Base-by-base conservation (phyloP, 1,139 yeast genomes). In the Debaryomyces fabryi region DNA sequence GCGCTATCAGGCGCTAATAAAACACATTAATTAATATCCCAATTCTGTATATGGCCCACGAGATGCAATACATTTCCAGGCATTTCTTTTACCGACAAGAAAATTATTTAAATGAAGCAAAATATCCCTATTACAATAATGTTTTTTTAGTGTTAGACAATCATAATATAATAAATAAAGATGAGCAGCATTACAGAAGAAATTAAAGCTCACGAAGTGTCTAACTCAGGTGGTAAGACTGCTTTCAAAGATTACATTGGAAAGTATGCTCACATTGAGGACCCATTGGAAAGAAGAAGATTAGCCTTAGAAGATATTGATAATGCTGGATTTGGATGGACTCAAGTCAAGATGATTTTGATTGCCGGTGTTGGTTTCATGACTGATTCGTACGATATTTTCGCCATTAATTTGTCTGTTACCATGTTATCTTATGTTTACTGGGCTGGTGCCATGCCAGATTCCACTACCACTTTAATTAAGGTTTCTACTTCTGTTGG, bases 291-390 rank as follows among this genome's bases (percentile, higher is more conserved):
- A 72, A 85, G 96, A 77, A 85, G 96, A 75, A 82, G 96, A 74
- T 76, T 89, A 61, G 96, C 97, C 35, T 77, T 89, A 62, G 95
- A 88, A 68, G 89, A 88, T 65, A 88, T 90, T 58, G 97, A 90
- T 68, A 84, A 86, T 59, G 90, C 92, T 46, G 74, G 81, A 1
- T 90, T 90, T 60, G 91, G 96, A 49, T 87, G 95, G 96, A 86
- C 90, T 64, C 96, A 89, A 64, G 69, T 89, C 49, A 85, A 91
- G 69, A 90, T 93, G 77, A 88, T 90, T 63, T 63, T 83, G 70
- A 91, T 90, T 67, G 96, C 96, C 32, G 97, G 97, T 76, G 96
- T 89, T 55, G 97, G 97, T 67, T 90, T 90, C 81, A 71, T 90
- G 73, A 89, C 96, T 23, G 97, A 90, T 72, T 85, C 96, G 49